Conservation (phyloP, 2,329 filamentous ascomycete species). For the Colletotrichum sublineola region DNA sequence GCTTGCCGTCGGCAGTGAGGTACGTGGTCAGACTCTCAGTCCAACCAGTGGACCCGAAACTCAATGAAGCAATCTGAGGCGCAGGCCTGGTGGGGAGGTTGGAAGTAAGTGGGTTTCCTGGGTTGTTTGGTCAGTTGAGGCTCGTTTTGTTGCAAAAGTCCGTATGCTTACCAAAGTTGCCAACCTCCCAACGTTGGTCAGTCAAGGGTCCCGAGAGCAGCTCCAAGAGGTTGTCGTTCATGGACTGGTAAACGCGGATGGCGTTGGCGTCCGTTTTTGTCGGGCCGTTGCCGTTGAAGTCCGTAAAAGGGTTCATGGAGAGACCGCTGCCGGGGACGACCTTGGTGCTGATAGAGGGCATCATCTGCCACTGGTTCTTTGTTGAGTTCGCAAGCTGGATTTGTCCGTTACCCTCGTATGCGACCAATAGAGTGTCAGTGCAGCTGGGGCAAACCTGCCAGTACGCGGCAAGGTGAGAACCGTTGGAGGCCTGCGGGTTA, state of each 20-base stretch:
- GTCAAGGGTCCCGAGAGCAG: neutral
- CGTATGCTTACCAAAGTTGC: neutral
- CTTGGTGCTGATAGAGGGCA: neutral
- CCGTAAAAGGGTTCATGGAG: neutral
- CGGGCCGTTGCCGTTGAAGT: neutral
- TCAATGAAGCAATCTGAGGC: neutral
- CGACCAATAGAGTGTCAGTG: neutral
- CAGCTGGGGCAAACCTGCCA: slow-evolving; percentile 16
- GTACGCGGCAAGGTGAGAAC: slow-evolving; percentile 3
- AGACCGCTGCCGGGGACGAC: neutral
- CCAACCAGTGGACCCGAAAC: neutral
- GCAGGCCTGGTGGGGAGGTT: neutral
- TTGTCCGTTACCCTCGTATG: neutral
- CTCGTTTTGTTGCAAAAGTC: neutral
- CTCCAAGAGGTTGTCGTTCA: neutral
- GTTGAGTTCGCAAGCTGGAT: neutral
- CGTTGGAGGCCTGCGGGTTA: slow-evolving; percentile 1
- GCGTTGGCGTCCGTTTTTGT: neutral
- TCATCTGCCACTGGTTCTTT: neutral
- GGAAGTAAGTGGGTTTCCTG: neutral
- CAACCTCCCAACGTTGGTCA: neutral
- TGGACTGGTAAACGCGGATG: neutral
- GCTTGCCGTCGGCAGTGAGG: neutral
- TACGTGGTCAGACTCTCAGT: neutral
- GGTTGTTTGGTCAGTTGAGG: neutral